Percentiles rank a stretch among this genome's conserved stretches.
These are phyloP conservation scores for Pseudogymnoascus sp. DNA, from an alignment of 2,329 filamentous ascomycete genomes.

Conservation along the genomic window DNA sequence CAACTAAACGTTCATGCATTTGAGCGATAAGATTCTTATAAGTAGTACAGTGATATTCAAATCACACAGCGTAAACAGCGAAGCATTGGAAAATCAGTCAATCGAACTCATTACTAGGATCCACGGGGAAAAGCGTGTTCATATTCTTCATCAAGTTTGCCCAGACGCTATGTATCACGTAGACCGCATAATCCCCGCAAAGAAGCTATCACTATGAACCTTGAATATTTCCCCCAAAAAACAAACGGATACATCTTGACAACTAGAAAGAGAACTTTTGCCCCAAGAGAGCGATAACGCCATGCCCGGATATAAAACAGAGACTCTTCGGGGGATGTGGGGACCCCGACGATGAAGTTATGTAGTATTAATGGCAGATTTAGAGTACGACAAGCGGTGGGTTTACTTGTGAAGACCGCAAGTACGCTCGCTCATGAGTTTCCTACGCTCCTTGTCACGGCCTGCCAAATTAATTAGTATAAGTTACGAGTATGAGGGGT, in stretches of 20 bases:
- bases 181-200: constrained; percentile 5
- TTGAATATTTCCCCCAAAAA: constrained; percentile 5
- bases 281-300: constrained; percentile 9
- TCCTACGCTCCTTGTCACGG: constrained; percentile 59
- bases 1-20: neutral
- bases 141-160: constrained; percentile 1
- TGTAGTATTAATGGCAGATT: constrained; percentile 10
- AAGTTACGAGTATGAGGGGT: constrained; percentile 14
- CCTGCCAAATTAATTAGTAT: constrained; percentile 39
- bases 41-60: neutral
- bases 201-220: neutral
- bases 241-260: constrained; percentile 5
- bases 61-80: constrained; percentile 4
- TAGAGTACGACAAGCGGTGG: neutral
- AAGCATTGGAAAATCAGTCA: constrained; percentile 1
- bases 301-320: constrained; percentile 8
- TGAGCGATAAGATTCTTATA: neutral
- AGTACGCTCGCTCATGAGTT: constrained; percentile 57
- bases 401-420: constrained; percentile 38
- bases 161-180: constrained; percentile 6
- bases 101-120: neutral
- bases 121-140: neutral
- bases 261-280: constrained; percentile 10
- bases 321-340: constrained; percentile 7
- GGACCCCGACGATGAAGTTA: constrained; percentile 4